These are phyloP conservation scores for Lichina pygmaea DNA, from an alignment of 495 filamentous ascomycete species.

Conservation along the genomic window DNA sequence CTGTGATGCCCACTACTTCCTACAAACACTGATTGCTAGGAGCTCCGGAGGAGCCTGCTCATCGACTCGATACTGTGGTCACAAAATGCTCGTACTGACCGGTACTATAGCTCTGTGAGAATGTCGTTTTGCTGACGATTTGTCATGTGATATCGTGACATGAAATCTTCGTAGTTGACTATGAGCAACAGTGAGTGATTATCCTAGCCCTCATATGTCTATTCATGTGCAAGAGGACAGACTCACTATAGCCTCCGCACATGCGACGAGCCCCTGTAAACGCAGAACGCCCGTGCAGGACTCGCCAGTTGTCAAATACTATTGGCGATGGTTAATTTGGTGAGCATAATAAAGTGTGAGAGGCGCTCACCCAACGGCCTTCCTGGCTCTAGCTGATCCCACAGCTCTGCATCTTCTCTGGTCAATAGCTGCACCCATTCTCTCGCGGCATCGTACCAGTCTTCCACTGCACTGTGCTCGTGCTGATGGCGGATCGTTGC, in stretches of 20 bases:
- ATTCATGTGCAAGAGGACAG: not conserved
- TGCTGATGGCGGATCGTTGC: slow-evolving; percentile 26
- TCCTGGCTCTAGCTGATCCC: slow-evolving; percentile 57
- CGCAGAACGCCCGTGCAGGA: slow-evolving; percentile 55
- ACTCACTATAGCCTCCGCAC: slow-evolving; percentile 70
- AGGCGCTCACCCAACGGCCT: slow-evolving; percentile 35
- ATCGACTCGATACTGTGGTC: no score
- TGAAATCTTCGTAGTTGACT: slow-evolving; percentile 74
- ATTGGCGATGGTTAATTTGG: not conserved
- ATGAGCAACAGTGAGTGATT: not conserved
- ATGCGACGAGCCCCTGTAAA: slow-evolving; percentile 69
- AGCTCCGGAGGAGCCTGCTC: no score
- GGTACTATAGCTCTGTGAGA: slow-evolving; percentile 14
- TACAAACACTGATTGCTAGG: no score
- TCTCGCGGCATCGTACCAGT: slow-evolving; percentile 56
- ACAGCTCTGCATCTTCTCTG: slow-evolving; percentile 27
- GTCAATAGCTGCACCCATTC: slow-evolving; percentile 34
- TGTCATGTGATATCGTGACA: slow-evolving; percentile 47
- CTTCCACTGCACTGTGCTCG: slow-evolving; percentile 11
- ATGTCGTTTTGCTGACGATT: slow-evolving; percentile 31
- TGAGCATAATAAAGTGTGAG: not conserved
- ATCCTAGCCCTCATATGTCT: not conserved
- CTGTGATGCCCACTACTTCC: no score
- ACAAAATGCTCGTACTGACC: no score
- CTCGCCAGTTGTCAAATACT: slow-evolving; percentile 93